phyloP scores from a whole-genome alignment of 768 basidiomycete genomes.

The Lactarius indigo region DNA sequence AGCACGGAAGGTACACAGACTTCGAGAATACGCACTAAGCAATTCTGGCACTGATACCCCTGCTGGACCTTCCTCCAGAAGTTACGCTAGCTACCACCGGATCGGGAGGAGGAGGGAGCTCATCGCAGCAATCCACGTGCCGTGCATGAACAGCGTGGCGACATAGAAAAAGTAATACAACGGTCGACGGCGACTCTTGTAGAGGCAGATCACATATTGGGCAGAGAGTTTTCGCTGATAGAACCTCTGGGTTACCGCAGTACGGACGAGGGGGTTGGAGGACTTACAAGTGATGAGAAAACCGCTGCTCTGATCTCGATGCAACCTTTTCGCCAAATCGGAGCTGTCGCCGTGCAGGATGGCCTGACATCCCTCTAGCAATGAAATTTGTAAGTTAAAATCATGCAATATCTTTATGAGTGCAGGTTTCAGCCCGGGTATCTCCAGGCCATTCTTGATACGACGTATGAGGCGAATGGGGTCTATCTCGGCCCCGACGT shows the following conservation, averaged over 20 bases:
- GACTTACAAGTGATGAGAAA: slow-evolving; percentile 69
- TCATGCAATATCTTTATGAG: slow-evolving; percentile 96
- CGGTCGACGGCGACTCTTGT: slow-evolving; percentile 52
- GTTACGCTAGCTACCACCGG: slow-evolving; percentile 46
- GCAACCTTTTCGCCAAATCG: slow-evolving; percentile 62
- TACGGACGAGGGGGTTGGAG: slow-evolving; percentile 15
- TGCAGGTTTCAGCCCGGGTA: slow-evolving; percentile 90
- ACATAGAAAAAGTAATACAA: slow-evolving; percentile 80
- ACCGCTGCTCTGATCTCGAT: slow-evolving; percentile 74
- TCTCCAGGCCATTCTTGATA: slow-evolving; percentile 94
- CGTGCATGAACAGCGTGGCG: slow-evolving; percentile 82
- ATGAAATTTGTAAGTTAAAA: slow-evolving; percentile 89
- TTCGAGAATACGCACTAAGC: slow-evolving; percentile 53
- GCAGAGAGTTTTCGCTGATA: slow-evolving; percentile 61
- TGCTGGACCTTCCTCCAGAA: slow-evolving; percentile 36
- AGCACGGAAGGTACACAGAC: not conserved
- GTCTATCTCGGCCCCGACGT: slow-evolving; percentile 93
- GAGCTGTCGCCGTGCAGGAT: slow-evolving; percentile 83
- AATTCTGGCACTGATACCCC: slow-evolving; percentile 65
- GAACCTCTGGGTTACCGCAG: slow-evolving; percentile 2
- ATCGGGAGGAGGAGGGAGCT: slow-evolving; percentile 61
- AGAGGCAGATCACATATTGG: slow-evolving; percentile 61
- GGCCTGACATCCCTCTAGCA: slow-evolving; percentile 88
- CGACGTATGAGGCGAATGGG: slow-evolving; percentile 91
- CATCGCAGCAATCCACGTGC: slow-evolving; percentile 66